phyloP scores from a whole-genome alignment of 2,329 filamentous ascomycete genomes.

The Sphaceloma murrayae region DNA sequence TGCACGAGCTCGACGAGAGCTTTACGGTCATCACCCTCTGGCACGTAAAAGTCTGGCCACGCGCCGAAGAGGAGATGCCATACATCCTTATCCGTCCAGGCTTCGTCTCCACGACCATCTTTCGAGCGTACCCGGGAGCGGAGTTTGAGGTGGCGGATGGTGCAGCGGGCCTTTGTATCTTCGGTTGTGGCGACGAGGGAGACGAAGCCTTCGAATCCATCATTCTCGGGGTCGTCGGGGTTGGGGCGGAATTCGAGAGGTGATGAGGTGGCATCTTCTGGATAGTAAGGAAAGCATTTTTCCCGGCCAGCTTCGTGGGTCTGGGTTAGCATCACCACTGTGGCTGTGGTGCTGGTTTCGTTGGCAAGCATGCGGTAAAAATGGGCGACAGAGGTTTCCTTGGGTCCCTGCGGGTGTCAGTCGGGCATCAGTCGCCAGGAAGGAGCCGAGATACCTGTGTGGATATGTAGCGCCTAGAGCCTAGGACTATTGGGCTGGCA shows the following conservation, averaged over 20 bases:
- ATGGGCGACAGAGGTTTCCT: slow-evolving; percentile 62
- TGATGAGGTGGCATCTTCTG: slow-evolving; percentile 34
- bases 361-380: slow-evolving; percentile 96
- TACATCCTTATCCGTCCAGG: slow-evolving; percentile 51
- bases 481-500: slow-evolving; percentile 38
- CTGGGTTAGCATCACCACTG: slow-evolving; percentile 91
- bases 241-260: slow-evolving; percentile 25
- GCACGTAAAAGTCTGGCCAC: slow-evolving; percentile 88
- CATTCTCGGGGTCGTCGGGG: slow-evolving; percentile 18
- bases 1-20: slow-evolving; percentile 61
- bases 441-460: slow-evolving; percentile 51
- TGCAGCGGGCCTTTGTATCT: slow-evolving; percentile 50
- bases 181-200: slow-evolving; percentile 47
- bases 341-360: slow-evolving; percentile 54
- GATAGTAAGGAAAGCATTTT: slow-evolving; percentile 89
- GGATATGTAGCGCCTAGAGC: slow-evolving; percentile 63
- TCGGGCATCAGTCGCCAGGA: not conserved
- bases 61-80: slow-evolving; percentile 78
- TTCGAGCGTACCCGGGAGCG: slow-evolving; percentile 28
- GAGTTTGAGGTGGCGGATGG: slow-evolving; percentile 63
- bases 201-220: slow-evolving; percentile 56
- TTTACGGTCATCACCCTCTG: slow-evolving; percentile 55
- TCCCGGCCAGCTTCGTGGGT: slow-evolving; percentile 67
- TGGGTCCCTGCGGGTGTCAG: slow-evolving; percentile 56
- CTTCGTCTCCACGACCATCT: slow-evolving; percentile 31